These are phyloP conservation scores for Croton laevigatus DNA, from an alignment of 441 rosid genomes.

Conservation along the genomic window DNA sequence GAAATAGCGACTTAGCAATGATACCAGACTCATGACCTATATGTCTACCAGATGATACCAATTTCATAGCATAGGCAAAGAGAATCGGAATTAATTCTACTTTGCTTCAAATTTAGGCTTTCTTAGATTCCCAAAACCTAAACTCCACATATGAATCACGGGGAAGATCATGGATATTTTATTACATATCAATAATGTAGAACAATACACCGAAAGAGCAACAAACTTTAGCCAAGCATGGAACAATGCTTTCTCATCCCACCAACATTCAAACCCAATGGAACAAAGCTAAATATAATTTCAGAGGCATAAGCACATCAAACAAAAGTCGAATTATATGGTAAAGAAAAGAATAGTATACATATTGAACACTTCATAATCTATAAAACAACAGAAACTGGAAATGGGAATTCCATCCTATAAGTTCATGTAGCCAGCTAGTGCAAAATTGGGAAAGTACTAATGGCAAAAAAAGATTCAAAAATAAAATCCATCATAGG, in stretches of 20 bases:
- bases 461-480: constrained; percentile 18
- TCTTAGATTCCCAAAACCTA: constrained; percentile 16
- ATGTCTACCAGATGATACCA: background rate
- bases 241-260: background rate
- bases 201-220: background rate
- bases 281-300: no score
- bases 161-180: background rate
- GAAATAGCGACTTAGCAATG: background rate
- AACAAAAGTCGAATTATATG: background rate
- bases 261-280: background rate
- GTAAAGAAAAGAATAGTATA: background rate
- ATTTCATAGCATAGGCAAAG: background rate
- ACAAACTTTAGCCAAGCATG: background rate
- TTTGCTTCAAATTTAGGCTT: constrained; percentile 16
- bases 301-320: background rate
- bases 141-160: background rate
- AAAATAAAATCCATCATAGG: constrained; percentile 14
- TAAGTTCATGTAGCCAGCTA: constrained; percentile 18
- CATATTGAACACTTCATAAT: background rate
- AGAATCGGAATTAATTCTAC: background rate
- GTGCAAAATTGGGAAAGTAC: constrained; percentile 14
- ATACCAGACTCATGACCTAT: background rate
- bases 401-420: constrained; percentile 11
- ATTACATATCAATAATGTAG: background rate
- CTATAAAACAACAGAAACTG: background rate